Percentiles rank a stretch among this genome's conserved stretches.
These are phyloP conservation scores for Komagataella mondaviorum DNA, from an alignment of 805 yeast species.

Conservation along the genomic window DNA sequence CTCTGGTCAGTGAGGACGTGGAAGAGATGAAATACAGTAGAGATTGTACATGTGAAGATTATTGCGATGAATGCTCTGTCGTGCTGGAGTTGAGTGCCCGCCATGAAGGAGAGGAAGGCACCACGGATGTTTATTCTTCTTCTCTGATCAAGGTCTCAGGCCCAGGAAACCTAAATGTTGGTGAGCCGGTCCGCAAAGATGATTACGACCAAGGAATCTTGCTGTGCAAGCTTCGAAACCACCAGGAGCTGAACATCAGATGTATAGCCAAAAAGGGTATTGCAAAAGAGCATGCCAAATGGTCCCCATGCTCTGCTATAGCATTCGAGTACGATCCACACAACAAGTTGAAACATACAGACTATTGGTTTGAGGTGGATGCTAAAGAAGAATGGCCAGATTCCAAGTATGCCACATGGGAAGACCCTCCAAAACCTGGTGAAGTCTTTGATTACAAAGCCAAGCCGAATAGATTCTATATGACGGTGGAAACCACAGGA, in stretches of 20 bases:
- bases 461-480: conserved; percentile 66
- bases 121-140: conserved; percentile 81
- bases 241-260: conserved; percentile 78
- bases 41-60: conserved; percentile 96
- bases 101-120: conserved; percentile 68
- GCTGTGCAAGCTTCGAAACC: conserved; percentile 80
- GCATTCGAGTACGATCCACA: conserved; percentile 99
- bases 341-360: conserved; percentile 93
- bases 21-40: conserved; percentile 78
- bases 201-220: conserved; percentile 72
- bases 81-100: conserved; percentile 76
- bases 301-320: conserved; percentile 94
- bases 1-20: conserved; percentile 73
- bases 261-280: conserved; percentile 98
- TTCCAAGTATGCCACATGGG: conserved; percentile 83
- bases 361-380: conserved; percentile 89
- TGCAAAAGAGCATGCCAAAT: conserved; percentile 95
- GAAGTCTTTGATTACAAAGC: conserved; percentile 81
- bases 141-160: conserved; percentile 40
- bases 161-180: conserved; percentile 29
- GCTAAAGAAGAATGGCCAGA: conserved; percentile 91
- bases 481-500: conserved; percentile 90
- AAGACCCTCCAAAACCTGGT: conserved; percentile 84
- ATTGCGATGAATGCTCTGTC: conserved; percentile 92
- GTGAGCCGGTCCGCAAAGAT: conserved; percentile 79